Base-by-base conservation (phyloP, 2,329 filamentous ascomycete species). In the Rugonectria rugulosa region DNA sequence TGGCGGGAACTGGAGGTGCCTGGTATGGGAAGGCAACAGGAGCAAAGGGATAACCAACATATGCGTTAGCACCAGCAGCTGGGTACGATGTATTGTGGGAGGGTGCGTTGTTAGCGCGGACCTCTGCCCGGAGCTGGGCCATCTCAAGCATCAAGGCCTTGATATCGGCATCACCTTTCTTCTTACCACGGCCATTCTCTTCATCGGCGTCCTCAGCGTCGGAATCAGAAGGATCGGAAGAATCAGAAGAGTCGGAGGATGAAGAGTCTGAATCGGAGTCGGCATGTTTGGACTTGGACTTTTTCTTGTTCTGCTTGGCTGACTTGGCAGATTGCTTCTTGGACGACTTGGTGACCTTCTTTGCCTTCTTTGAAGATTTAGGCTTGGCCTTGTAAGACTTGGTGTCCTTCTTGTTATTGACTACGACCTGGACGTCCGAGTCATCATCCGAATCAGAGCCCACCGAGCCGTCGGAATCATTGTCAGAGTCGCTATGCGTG, bases 101-200 rank as follows among this genome's bases (percentile, higher is more conserved):
- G n/a, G 42, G 27, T 4, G 43, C 29, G 29, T 17, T 29, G 26
- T 52, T 19, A 57, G 21, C 34, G 53, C 44, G 14, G 53, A 68
- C 36, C 42, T 68, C 66, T 12, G 53, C 53, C 38, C 68, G 67
- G 6, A 72, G 61, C 23, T 67, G 64, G 6, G 62, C 49, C 8
- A 71, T 38, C 19, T 69, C 68, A 12, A 68, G 59, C 34, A 66
- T 61, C 43, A 75, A 62, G n/a, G 67, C 54, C 19, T 68, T 62
- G 15, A 73, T 57, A 5, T 75, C 72, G 7, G 58, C 52, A 43
- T 75, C 57, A 5, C 63, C 61, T 11, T 62, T 24, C 17, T 56
- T 26, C 36, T 54, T 14, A n/a, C n/a, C n/a, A n/a, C n/a, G n/a
- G 26, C 44, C 36, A 17, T 54, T 21, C 32, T 52, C n/a, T 15